Evolutionary conservation across 1,284 basidiomycete species (phyloP).

Genomic region (Exsudoporus floridanus): DNA sequence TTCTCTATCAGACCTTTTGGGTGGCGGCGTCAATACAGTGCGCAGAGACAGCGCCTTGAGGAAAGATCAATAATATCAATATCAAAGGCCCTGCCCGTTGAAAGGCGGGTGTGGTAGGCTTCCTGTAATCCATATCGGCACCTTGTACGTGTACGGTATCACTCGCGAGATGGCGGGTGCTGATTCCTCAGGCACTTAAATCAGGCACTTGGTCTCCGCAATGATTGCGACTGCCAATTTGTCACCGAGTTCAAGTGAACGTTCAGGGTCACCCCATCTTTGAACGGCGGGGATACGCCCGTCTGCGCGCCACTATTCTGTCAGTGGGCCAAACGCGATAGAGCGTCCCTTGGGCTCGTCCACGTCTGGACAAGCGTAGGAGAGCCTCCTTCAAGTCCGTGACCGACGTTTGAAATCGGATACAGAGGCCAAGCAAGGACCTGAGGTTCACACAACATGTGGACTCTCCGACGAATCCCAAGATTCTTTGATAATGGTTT

Average conservation of each 20-base stretch:
- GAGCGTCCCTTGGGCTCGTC: slow-evolving; percentile 80
- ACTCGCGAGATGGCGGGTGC: slow-evolving; percentile 63
- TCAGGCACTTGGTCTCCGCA: slow-evolving; percentile 69
- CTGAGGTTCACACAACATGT: too few species aligned
- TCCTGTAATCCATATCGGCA: slow-evolving; percentile 79
- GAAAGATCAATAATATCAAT: slow-evolving; percentile 37
- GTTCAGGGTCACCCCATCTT: slow-evolving; percentile 80
- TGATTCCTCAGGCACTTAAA: slow-evolving; percentile 49
- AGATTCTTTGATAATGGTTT: too few species aligned
- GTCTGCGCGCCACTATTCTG: too few species aligned
- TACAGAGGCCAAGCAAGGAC: slow-evolving; percentile 53
- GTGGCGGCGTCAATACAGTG: slow-evolving; percentile 48
- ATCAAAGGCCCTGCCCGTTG: slow-evolving; percentile 78
- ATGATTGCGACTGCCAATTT: slow-evolving; percentile 73
- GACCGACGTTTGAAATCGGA: slow-evolving; percentile 91
- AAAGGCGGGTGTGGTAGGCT: slow-evolving; percentile 72
- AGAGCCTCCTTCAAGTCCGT: slow-evolving; percentile 85
- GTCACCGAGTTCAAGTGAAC: slow-evolving; percentile 74
- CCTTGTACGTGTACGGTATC: slow-evolving; percentile 59
- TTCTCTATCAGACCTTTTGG: slow-evolving; percentile 90
- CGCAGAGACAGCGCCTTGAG: slow-evolving; percentile 58
- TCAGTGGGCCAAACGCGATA: too few species aligned
- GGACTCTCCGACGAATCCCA: too few species aligned
- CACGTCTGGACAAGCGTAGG: slow-evolving; percentile 81
- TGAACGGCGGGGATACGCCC: too few species aligned